Percentiles rank a stretch among this genome's conserved stretches.
Evolutionary conservation across 2,329 filamentous ascomycete species (phyloP).

Genomic region (Trichoderma oligosporum): DNA sequence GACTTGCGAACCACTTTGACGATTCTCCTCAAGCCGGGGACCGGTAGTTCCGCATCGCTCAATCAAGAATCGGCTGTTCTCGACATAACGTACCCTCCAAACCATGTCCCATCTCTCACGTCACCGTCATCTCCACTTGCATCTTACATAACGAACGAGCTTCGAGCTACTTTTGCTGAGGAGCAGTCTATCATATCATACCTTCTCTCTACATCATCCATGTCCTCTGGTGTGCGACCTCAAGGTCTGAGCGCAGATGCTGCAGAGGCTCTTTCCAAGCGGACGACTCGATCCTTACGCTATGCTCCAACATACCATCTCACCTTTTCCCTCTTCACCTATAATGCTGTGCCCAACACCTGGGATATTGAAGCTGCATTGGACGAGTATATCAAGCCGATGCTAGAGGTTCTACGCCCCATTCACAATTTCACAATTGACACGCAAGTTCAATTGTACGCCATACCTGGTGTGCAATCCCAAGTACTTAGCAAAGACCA

Average conservation of each 20-base stretch:
- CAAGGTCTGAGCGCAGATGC: slow-evolving; percentile 48
- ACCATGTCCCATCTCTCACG: slow-evolving; percentile 61
- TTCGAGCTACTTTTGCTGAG: slow-evolving; percentile 77
- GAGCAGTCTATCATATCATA: slow-evolving; percentile 83
- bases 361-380: slow-evolving; percentile 90
- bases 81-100: slow-evolving; percentile 72
- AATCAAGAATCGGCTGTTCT: slow-evolving; percentile 67
- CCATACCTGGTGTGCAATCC: slow-evolving; percentile 60
- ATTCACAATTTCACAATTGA: slow-evolving; percentile 97
- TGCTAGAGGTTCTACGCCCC: slow-evolving; percentile 71
- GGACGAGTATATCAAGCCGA: slow-evolving; percentile 73
- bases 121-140: slow-evolving; percentile 71
- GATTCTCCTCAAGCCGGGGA: slow-evolving; percentile 65
- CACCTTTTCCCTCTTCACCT: slow-evolving; percentile 91
- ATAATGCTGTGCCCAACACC: slow-evolving; percentile 69
- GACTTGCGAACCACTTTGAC: slow-evolving; percentile 56
- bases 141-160: slow-evolving; percentile 71
- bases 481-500: slow-evolving; percentile 76
- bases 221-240: slow-evolving; percentile 45
- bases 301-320: slow-evolving; percentile 93
- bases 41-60: slow-evolving; percentile 58
- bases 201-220: slow-evolving; percentile 59
- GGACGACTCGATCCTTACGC: slow-evolving; percentile 80
- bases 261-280: slow-evolving; percentile 58
- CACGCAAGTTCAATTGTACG: slow-evolving; percentile 93